A percentile compares a stretch with the other conserved stretches of the same genome.
These are phyloP conservation scores for Phytophthora citricola DNA, from an alignment of 352 stramenopile genomes.

Conservation along the genomic window DNA sequence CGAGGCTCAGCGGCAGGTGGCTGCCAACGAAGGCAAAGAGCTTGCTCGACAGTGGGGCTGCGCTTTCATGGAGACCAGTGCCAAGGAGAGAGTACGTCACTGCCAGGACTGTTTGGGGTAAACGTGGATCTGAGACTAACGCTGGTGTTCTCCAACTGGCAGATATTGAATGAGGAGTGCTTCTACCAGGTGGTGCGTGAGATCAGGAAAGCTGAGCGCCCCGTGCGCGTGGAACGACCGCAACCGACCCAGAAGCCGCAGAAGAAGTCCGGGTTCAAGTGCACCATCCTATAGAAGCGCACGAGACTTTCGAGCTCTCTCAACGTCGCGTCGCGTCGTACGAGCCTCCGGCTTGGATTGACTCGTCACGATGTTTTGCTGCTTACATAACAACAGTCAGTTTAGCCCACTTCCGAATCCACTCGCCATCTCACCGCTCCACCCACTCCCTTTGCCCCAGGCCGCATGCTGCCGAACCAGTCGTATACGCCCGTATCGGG, in stretches of 20 bases:
- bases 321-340: conserved; percentile 28
- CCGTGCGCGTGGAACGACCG: conserved; percentile 50
- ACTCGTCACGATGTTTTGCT: conserved; percentile 36
- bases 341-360: conserved; percentile 16
- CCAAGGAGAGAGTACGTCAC: conserved; percentile 80
- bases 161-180: conserved; percentile 92
- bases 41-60: conserved; percentile 83
- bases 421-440: conserved; percentile 17
- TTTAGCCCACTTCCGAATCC: conserved; percentile 41
- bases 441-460: conserved; percentile 18
- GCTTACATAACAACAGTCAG: conserved; percentile 47
- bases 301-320: conserved; percentile 21
- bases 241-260: conserved; percentile 60
- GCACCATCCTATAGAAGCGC: conserved; percentile 57
- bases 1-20: conserved; percentile 77
- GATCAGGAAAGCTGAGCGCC: conserved; percentile 83
- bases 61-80: conserved; percentile 89
- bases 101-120: background rate
- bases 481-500: background rate
- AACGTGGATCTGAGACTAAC: conserved; percentile 4
- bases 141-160: background rate
- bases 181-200: conserved; percentile 91
- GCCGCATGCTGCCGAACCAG: conserved; percentile 7
- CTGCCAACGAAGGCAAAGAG: conserved; percentile 64
- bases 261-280: conserved; percentile 74